Base-by-base conservation (phyloP, 495 filamentous ascomycete genomes). In the Daldinia vernicosa region DNA sequence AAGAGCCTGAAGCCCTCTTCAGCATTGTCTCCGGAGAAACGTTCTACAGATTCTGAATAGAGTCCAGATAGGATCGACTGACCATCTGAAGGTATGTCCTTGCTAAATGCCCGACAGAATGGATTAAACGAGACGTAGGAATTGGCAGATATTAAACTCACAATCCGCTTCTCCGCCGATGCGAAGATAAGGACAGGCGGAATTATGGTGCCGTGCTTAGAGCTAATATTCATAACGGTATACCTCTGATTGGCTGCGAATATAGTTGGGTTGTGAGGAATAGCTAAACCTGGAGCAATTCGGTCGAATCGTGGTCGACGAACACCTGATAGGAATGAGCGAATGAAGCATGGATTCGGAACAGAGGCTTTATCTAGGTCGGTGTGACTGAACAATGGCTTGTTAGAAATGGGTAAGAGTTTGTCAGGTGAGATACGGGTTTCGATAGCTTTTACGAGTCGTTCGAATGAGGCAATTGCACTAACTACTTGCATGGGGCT, bases 231-330 rank as follows among this genome's bases (percentile, higher is more conserved):
- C 68, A 67, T 28, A 63, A 43, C 33, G 80, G 71, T 3, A 74
- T 56, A 40, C 37, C n/a, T 40, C 5, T 35, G n/a, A 40, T 40
- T 40, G 37, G 61, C 55, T 45, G 58, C 62, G 59, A 78, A 81
- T 1, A 51, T 67, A 45, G 68, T 40, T 0, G 69, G 68, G 37
- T 77, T 73, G 9, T 71, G 72, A 15, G 77, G 77, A 14, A 81
- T 64, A 27, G 69, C 47, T 1, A 82, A 75, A 27, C 80, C 77
- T 12, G 80, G 80, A 1, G 81, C 81, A 39, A 83, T 76, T 1
- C 32, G 57, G 22, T 67, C 70, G 61, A 82, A 80, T n/a, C 68
- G 76, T 12, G 80, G 80, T 8, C 71, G 73, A 24, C 75, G 80
- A 3, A 76, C 66, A 62, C 59, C 19, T 15, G 70, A 70, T 17